A percentile compares a stretch with the other conserved stretches of the same genome.
Evolutionary conservation across 768 basidiomycete species (phyloP).

Genomic region (Ramaria rubella): DNA sequence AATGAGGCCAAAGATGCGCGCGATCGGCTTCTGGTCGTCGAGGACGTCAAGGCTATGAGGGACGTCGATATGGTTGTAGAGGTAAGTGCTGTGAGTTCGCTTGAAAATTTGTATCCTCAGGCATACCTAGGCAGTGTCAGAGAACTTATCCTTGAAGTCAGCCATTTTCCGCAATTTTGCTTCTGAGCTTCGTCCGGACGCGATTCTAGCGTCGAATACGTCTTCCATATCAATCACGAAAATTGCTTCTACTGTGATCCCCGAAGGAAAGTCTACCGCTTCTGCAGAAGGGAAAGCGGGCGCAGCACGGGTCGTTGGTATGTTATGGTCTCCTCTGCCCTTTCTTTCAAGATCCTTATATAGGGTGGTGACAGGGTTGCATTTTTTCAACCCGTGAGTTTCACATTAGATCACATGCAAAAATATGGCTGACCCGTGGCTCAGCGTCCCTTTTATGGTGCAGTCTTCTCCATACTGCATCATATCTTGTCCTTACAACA

Average conservation of each 20-base stretch:
- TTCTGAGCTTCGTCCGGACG: constrained; percentile 56
- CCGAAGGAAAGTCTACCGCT: constrained; percentile 46
- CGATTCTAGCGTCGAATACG: constrained; percentile 89
- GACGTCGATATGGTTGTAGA: constrained; percentile 92
- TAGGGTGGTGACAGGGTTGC: constrained; percentile 51
- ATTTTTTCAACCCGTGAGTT: constrained; percentile 81
- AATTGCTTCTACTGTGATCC: constrained; percentile 76
- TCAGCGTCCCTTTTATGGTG: constrained; percentile 83
- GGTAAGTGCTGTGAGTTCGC: constrained; percentile 32
- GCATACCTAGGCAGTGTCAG: constrained; percentile 68
- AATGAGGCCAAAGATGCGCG: constrained; percentile 69
- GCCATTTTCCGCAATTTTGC: constrained; percentile 68
- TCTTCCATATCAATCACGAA: constrained; percentile 94
- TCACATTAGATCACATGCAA: neutral
- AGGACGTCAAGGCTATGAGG: constrained; percentile 49
- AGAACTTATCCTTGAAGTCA: constrained; percentile 72
- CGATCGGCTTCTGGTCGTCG: constrained; percentile 56
- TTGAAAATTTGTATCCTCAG: neutral
- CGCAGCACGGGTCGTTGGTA: constrained; percentile 78
- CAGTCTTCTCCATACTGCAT: constrained; percentile 15
- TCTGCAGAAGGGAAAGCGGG: constrained; percentile 57
- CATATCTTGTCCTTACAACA: neutral
- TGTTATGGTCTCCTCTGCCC: constrained; percentile 20
- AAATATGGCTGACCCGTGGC: neutral
- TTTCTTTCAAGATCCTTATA: constrained; percentile 2